phyloP scores from a whole-genome alignment of 768 basidiomycete species.

The Mycena filopes region DNA sequence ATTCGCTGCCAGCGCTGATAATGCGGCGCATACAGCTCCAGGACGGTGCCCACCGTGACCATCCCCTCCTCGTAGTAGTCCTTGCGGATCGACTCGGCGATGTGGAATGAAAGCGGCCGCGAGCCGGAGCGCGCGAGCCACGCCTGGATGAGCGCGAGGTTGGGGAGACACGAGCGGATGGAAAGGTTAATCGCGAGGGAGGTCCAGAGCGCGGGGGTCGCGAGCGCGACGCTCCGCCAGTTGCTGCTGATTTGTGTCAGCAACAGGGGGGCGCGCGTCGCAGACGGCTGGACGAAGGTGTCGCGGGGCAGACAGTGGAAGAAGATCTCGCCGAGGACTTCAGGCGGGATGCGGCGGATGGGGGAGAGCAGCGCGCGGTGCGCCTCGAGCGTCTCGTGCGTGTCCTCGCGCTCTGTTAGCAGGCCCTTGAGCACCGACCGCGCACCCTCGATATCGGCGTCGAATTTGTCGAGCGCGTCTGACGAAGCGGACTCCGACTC shows the following conservation, averaged over 20 bases:
- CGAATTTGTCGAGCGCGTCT: constrained; percentile 13
- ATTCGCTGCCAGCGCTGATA: constrained; percentile 39
- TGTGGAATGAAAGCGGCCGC: constrained; percentile 39
- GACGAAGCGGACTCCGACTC: constrained; percentile 5
- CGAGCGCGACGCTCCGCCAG: constrained; percentile 38
- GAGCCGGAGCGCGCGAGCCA: constrained; percentile 42
- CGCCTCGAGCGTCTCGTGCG: constrained; percentile 26
- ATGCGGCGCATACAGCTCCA: constrained; percentile 41
- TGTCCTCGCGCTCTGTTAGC: constrained; percentile 24
- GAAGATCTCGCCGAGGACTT: constrained; percentile 41
- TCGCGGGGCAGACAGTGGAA: constrained; percentile 30
- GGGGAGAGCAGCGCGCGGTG: constrained; percentile 36
- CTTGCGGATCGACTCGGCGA: constrained; percentile 30
- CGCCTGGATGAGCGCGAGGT: constrained; percentile 31
- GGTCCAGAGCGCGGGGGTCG: constrained; percentile 38
- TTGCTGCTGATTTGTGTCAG: constrained; percentile 37
- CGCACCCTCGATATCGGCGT: constrained; percentile 27
- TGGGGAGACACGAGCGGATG: constrained; percentile 19
- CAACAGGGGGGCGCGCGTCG: constrained; percentile 22
- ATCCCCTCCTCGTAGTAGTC: constrained; percentile 18
- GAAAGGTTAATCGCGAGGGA: constrained; percentile 33
- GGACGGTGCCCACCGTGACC: constrained; percentile 28
- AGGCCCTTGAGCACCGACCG: constrained; percentile 27
- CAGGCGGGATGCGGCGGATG: constrained; percentile 38
- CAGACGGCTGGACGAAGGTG: constrained; percentile 18